A percentile compares a stretch with the other conserved stretches of the same genome.
Evolutionary conservation across 2,329 filamentous ascomycete genomes (phyloP).

Genomic region (Aspergillus sp.): DNA sequence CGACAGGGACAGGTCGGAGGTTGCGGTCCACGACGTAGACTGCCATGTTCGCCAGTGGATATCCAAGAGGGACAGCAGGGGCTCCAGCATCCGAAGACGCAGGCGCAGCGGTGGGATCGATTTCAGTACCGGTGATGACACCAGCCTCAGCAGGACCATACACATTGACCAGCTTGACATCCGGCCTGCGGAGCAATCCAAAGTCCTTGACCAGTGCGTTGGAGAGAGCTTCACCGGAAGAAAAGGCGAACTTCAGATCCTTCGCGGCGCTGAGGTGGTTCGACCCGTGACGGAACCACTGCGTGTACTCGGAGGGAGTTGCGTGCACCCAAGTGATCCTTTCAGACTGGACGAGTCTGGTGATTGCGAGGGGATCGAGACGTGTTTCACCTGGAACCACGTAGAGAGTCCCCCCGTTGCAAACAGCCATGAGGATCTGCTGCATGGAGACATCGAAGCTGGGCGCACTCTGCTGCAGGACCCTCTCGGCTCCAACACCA

Average conservation of each 20-base stretch:
- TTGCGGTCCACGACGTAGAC: slow-evolving; percentile 1
- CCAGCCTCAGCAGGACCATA: slow-evolving; percentile 6
- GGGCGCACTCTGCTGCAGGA: slow-evolving; percentile 26
- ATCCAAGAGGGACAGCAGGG: background rate
- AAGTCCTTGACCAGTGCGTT: background rate
- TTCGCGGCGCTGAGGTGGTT: background rate
- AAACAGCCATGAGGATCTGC: slow-evolving; percentile 21
- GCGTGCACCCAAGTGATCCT: slow-evolving; percentile 18
- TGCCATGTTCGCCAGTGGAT: background rate
- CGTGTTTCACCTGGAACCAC: slow-evolving; percentile 11
- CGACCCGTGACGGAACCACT: background rate
- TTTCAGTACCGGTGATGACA: background rate
- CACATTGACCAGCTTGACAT: background rate
- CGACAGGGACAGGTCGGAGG: background rate
- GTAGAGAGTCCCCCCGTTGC: slow-evolving; percentile 19
- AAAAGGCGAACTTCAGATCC: background rate
- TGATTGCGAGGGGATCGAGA: slow-evolving; percentile 19
- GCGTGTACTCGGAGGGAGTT: background rate
- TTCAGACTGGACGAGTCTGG: slow-evolving; percentile 17
- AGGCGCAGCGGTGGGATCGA: background rate
- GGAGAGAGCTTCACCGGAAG: background rate
- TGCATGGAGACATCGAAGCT: slow-evolving; percentile 24
- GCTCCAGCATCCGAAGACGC: background rate
- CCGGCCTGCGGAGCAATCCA: background rate
- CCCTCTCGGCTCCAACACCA: slow-evolving; percentile 11